Base-by-base conservation (phyloP, 129 eudicot species). In the Chrysanthemum lavandulifolium region DNA sequence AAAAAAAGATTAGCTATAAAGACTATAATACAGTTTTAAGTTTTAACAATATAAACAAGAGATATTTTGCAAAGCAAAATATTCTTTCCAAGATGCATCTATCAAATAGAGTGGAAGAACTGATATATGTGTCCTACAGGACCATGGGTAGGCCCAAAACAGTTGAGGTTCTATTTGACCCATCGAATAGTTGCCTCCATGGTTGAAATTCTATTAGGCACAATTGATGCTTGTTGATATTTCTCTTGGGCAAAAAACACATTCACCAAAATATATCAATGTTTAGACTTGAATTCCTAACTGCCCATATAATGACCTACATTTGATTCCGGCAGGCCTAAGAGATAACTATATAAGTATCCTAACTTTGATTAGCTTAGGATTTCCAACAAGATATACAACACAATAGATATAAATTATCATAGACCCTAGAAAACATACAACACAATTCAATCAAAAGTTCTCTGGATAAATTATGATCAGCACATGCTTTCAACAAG, bases 111-210 rank as follows among this genome's bases (percentile, higher is more conserved):
- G 36, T 59, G 67, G 49, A 9, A 33, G 31, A 27, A 27, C 4
- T 27, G 31, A 27, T 27, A 27, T 27, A 36, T 36, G 45, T 36
- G 45, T 36, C 7, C 45, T 36, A 36, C 13, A 43, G 31, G 31
- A 27, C 31, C 58, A 29, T 68, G 50, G 50, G 73, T 68, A 52
- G 73, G 73, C 49, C 73, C 62, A 68, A 52, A 36, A 52, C 3
- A 21, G 27, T 29, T 52, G 61, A 51, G n/a, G 21, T 1, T 29
- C 50, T 51, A 52, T 1, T 23, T 25, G 60, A 23, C 61, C 62
- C 73, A 68, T 52, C 16, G 27, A 27, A 52, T 68, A 68, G 62
- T 68, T 51, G 27, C 49, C 48, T 68, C 73, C 27, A 68, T 52
- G 61, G 61, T 68, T 36, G 45, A 36, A 36, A 36, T 36, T 36